Conservation (phyloP, 257 asterid genomes). For the Parsonsia alboflavescens region DNA sequence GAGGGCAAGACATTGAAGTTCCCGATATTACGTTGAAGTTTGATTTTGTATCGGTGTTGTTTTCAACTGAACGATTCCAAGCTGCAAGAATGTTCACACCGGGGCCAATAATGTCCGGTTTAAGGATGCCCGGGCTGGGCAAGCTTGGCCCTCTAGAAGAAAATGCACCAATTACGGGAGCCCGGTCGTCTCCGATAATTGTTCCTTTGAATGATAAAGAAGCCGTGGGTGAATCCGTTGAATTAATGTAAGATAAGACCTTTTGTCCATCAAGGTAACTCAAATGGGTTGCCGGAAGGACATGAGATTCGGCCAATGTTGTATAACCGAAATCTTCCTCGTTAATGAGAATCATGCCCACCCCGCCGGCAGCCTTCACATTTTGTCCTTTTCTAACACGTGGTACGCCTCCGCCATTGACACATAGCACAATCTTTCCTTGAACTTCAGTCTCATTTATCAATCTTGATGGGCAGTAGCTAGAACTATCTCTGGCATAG, state of each 20-base stretch:
- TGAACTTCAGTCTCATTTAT: not conserved
- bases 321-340: not conserved
- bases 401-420: not conserved
- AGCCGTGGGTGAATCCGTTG: not conserved
- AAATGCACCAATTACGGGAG: conserved; percentile 12
- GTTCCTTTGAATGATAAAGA: conserved; percentile 15
- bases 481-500: not conserved
- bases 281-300: conserved; percentile 9
- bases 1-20: conserved; percentile 32
- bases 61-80: conserved; percentile 6
- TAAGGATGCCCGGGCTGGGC: conserved; percentile 24
- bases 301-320: not conserved
- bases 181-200: not conserved
- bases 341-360: conserved; percentile 18
- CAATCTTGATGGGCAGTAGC: not conserved
- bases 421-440: conserved; percentile 17
- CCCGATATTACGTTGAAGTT: conserved; percentile 20
- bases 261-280: conserved; percentile 10
- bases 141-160: conserved; percentile 21
- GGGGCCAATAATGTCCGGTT: conserved; percentile 28
- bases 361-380: conserved; percentile 17
- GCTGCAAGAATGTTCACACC: conserved; percentile 33
- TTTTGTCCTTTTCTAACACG: not conserved
- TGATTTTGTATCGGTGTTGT: conserved; percentile 6
- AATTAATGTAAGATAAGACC: not conserved